Conservation (phyloP, 495 filamentous ascomycete species). For the Hapsidospora chrysogenum region DNA sequence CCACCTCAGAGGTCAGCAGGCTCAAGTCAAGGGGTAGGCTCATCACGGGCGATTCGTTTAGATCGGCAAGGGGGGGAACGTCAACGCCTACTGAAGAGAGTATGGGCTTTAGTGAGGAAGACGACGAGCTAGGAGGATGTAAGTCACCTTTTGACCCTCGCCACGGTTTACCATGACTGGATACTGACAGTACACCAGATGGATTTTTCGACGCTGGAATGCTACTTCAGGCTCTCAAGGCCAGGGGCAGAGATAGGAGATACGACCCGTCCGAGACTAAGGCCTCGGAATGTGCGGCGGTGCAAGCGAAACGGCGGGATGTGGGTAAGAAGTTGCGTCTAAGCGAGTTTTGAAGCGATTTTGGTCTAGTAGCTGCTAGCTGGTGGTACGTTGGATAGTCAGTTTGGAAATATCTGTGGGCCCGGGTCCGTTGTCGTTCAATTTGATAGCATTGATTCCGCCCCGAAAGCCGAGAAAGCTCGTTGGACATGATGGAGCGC, state of each 20-base stretch:
- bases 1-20: constrained; percentile 5
- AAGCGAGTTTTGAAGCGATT: not conserved
- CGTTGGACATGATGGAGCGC: too few relatives aligned
- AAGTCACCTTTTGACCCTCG: constrained; percentile 24
- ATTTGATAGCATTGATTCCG: too few relatives aligned
- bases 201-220: constrained; percentile 94
- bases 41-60: constrained; percentile 24
- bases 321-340: constrained; percentile 68
- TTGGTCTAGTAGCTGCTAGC: too few relatives aligned
- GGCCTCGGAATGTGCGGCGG: constrained; percentile 27
- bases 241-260: constrained; percentile 20
- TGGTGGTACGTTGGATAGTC: too few relatives aligned
- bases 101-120: constrained; percentile 48
- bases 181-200: constrained; percentile 35
- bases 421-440: too few relatives aligned
- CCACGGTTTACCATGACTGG: not conserved
- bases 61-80: constrained; percentile 23
- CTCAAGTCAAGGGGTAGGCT: constrained; percentile 39
- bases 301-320: constrained; percentile 38
- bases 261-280: constrained; percentile 24
- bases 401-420: too few relatives aligned
- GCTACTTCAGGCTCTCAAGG: constrained; percentile 76
- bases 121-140: constrained; percentile 88
- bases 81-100: constrained; percentile 37
- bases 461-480: too few relatives aligned